Evolutionary conservation across 2,329 filamentous ascomycete species (phyloP), one percentile per base, ranked within the genome.

Genomic region (Fusarium verticillioides): DNA sequence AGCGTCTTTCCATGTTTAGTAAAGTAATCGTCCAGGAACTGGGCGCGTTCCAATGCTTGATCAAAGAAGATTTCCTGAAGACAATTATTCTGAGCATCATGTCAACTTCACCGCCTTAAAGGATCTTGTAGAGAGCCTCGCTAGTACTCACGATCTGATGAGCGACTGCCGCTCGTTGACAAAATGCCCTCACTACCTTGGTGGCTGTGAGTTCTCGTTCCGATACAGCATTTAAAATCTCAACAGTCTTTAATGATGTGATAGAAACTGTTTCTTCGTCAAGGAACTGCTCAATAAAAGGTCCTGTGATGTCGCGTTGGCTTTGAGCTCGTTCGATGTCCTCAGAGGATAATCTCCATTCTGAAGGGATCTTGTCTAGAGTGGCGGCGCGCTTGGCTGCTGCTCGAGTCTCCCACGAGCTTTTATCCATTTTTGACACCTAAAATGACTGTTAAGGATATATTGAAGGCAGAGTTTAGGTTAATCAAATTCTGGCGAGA

Each of bases 171-270:
- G 84, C 84, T 12, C 83, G 74, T 74, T 85, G 87, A 76, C 84
- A 87, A 74, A 87, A 91, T 0, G 87, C 88, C 10, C 77, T 81
- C 2, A 84, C 81, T 3, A 90, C 87, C 15, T 87, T 83, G 1
- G 81, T 77, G 0, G 83, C 58, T 4, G 74, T 60, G 7, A 60
- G 3, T 8, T 47, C 52, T 18, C 34, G 32, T 11, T 59, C 28
- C 0, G 18, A 30, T 3, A 76, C n/a, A 5, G 53, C 47, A 26
- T 49, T 23, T 4, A 72, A 15, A 19, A 76, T 49, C 0, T 58
- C 42, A 3, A 69, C 49, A n/a, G 62, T 75, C 5, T 70, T 59
- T 28, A 64, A 59, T 0, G 60, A 52, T 1, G 73, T 63, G 21
- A 78, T 70, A 4, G 40, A 67, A 18, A 50, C 7, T 7, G 46